These are phyloP conservation scores for Cucumis sativus DNA, from an alignment of 306 rosid species.

Conservation along the genomic window DNA sequence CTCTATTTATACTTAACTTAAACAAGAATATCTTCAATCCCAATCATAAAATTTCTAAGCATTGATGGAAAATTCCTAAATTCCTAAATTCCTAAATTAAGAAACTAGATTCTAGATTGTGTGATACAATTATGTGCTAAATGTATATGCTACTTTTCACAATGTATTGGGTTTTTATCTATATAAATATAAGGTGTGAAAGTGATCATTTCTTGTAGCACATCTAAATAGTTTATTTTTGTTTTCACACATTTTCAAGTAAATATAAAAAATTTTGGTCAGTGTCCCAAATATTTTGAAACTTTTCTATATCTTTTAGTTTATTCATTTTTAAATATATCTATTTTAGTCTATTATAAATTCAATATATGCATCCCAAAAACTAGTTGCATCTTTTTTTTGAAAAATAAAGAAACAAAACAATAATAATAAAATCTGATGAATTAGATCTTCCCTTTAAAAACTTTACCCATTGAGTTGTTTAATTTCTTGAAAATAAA, in stretches of 20 bases:
- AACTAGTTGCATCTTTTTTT: too few relatives aligned
- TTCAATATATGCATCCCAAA: too few relatives aligned
- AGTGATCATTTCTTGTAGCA: not conserved
- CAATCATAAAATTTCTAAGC: not conserved
- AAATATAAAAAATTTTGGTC: not conserved
- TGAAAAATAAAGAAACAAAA: too few relatives aligned
- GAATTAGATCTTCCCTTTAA: too few relatives aligned
- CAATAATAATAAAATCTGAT: too few relatives aligned
- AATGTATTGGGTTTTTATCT: not conserved
- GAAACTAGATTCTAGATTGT: not conserved
- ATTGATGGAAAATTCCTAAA: not conserved
- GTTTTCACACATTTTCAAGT: not conserved
- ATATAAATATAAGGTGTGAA: not conserved
- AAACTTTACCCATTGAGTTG: too few relatives aligned
- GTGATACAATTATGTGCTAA: not conserved
- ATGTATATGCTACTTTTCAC: not conserved
- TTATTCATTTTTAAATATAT: too few relatives aligned
- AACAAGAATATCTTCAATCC: not conserved
- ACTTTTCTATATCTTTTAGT: too few relatives aligned
- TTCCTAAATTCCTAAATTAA: not conserved
- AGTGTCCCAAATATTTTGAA: too few relatives aligned
- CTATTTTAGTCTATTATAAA: too few relatives aligned
- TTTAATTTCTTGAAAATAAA: too few relatives aligned
- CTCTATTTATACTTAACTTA: not conserved
- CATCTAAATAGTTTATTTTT: not conserved